Percentiles rank a stretch among this genome's conserved stretches.
Conservation (phyloP, 2,329 filamentous ascomycete genomes). For the Aspergillus arachidicola region DNA sequence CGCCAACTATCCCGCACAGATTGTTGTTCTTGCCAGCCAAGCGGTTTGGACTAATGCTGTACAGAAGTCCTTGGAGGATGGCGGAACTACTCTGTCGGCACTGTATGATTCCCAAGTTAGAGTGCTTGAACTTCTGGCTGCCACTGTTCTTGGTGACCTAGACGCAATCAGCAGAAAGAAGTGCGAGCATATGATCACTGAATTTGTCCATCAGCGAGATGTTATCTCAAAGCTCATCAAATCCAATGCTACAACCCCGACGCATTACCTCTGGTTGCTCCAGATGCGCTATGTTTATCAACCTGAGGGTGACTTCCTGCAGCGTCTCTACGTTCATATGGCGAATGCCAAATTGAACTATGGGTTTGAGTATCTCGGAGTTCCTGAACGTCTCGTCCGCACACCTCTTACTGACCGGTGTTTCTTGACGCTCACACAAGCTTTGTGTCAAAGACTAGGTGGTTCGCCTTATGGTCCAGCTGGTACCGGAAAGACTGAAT, state of each 20-base stretch:
- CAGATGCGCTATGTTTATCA: slow-evolving; percentile 97
- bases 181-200: slow-evolving; percentile 97
- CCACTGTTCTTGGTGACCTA: slow-evolving; percentile 86
- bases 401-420: slow-evolving; percentile 97
- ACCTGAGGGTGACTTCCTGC: slow-evolving; percentile 75
- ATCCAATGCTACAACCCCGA: slow-evolving; percentile 71
- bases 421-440: slow-evolving; percentile 96
- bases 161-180: slow-evolving; percentile 88
- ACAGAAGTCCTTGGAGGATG: slow-evolving; percentile 72
- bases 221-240: slow-evolving; percentile 83
- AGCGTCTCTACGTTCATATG: slow-evolving; percentile 90
- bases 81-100: slow-evolving; percentile 67
- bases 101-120: slow-evolving; percentile 83
- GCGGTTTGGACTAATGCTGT: slow-evolving; percentile 91
- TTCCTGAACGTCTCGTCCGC: slow-evolving; percentile 91
- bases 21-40: slow-evolving; percentile 92
- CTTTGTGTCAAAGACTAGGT: slow-evolving; percentile 89
- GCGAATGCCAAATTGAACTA: slow-evolving; percentile 95
- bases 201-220: slow-evolving; percentile 97
- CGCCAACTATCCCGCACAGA: slow-evolving; percentile 82
- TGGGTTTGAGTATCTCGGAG: slow-evolving; percentile 96
- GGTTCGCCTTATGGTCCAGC: slow-evolving; percentile 97
- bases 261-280: slow-evolving; percentile 88
- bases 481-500: slow-evolving; percentile 98
- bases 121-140: slow-evolving; percentile 80